phyloP scores from a whole-genome alignment of 805 yeast genomes.

The Wickerhamomyces ciferrii region DNA sequence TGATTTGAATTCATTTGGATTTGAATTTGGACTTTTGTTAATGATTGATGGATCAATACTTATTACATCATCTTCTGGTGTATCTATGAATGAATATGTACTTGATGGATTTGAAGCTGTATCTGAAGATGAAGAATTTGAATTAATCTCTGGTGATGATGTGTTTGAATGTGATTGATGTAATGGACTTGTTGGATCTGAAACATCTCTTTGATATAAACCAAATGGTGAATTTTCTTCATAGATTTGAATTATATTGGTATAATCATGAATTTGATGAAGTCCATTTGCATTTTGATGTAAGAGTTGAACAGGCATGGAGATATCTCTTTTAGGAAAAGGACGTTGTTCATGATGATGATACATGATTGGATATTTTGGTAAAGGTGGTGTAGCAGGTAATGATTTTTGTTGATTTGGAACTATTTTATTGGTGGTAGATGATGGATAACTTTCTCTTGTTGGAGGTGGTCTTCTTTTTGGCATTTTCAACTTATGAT shows the following conservation, averaged over 20 bases:
- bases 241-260: constrained; percentile 1
- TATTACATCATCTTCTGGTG: background rate
- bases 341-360: background rate
- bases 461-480: background rate
- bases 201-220: background rate
- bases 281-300: background rate
- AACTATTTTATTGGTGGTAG: too few species aligned
- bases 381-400: background rate
- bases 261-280: background rate
- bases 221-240: constrained; percentile 1
- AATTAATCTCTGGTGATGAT: background rate
- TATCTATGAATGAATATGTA: background rate
- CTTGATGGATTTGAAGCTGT: background rate
- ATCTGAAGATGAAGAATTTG: background rate
- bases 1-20: background rate
- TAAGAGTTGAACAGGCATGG: background rate
- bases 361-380: background rate
- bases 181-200: background rate
- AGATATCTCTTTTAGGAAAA: background rate
- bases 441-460: background rate
- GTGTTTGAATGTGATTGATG: background rate
- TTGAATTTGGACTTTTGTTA: background rate
- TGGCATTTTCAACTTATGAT: background rate
- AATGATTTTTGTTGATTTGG: too few species aligned
- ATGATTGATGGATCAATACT: background rate